Evolutionary conservation across 139 green algal genomes (phyloP).

Genomic region (Closterium sp.): DNA sequence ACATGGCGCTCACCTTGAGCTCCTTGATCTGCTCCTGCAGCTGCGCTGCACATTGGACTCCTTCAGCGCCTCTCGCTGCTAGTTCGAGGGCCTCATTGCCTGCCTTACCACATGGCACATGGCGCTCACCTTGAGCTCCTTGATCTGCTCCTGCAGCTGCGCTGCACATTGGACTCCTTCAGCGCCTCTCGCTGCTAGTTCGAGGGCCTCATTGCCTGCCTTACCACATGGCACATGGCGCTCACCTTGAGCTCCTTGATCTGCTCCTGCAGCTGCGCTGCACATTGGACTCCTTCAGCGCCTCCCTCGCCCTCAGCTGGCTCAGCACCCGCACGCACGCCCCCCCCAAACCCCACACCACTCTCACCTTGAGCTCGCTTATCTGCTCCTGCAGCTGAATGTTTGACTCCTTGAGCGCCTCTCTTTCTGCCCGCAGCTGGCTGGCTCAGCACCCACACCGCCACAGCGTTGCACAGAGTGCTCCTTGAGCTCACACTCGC

Average conservation of each 20-base stretch:
- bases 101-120: too few species aligned
- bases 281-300: neutral
- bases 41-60: too few species aligned
- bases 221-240: too few species aligned
- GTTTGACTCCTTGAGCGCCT: too few species aligned
- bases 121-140: slow-evolving; percentile 70
- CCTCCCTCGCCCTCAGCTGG: too few species aligned
- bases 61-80: too few species aligned
- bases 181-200: too few species aligned
- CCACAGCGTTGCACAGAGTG: too few species aligned
- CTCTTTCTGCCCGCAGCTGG: too few species aligned
- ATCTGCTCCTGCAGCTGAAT: slow-evolving; percentile 71
- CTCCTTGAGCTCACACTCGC: neutral
- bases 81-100: too few species aligned
- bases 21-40: slow-evolving; percentile 56
- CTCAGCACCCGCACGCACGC: neutral
- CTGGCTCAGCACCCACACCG: too few species aligned
- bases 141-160: slow-evolving; percentile 71
- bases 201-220: neutral
- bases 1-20: slow-evolving; percentile 71
- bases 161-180: too few species aligned
- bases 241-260: slow-evolving; percentile 76
- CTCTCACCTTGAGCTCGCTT: slow-evolving; percentile 68
- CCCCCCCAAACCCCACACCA: neutral
- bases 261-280: slow-evolving; percentile 65